Evolutionary conservation across 306 rosid genomes (phyloP), one percentile per base, ranked within the genome.

Genomic region (Fagus sylvatica): DNA sequence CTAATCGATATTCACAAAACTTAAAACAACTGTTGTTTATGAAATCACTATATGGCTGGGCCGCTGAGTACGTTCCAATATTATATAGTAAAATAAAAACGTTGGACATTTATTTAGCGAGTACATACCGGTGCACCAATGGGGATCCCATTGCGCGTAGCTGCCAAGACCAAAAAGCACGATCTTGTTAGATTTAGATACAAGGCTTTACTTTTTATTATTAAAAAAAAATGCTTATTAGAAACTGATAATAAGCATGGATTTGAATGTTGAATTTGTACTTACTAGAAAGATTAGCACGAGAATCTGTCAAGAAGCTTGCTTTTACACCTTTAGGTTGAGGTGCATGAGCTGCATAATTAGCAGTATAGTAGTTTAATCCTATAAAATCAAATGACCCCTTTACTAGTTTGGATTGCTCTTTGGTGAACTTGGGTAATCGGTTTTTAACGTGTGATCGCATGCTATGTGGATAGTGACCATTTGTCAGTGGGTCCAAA

Each of bases 361-460:
- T 34, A 36, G 87, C 62, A 48, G 88, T 78, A 83, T 90, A 90
- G 69, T 90, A 90, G 75, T 90, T 90, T 66, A 90, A 7, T 71
- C 96, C 91, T 10, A 91, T 42, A 53, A 91, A 91, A 79, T 91
- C 93, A 7, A 76, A 85, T 57, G 96, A 88, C 19, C 89, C 83
- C 6, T 85, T 85, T 15, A 90, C 73, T 83, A 81, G 76, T 42
- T 72, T 46, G 48, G 76, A 82, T 55, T 90, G 73, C 7, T 81
- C 72, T 72, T 54, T 32, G 1, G 88, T 78, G 79, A 90, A 91
- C 76, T 56, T 81, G 0, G 94, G 94, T 78, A 90, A 79, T 62
- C 90, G 86, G 0, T 49, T 57, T 73, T 87, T 86, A 1, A 81
- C 85, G 4, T 55, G 34, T 40, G 72, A 51, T 53, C 85, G 81